Conservation (phyloP, 1,284 basidiomycete genomes). For the Amylostereum areolatum region DNA sequence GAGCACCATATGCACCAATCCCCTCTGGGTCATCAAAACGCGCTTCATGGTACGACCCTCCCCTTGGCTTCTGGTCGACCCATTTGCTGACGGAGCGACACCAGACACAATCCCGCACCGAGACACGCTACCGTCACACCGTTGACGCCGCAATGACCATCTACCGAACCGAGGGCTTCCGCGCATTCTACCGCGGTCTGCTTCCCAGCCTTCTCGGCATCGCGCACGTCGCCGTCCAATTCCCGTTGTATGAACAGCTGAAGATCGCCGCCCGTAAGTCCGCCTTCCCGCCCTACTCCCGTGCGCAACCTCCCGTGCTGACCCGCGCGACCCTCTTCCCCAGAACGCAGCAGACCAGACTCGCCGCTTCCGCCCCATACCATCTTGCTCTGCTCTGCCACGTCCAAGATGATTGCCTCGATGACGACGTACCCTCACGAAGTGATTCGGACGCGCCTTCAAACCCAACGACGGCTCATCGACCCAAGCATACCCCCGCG, state of each 20-base stretch:
- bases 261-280: conserved; percentile 79
- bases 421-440: conserved; percentile 95
- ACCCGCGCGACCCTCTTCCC: conserved; percentile 1
- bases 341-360: conserved; percentile 39
- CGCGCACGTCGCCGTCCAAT: conserved; percentile 89
- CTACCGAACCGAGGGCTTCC: conserved; percentile 77
- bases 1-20: conserved; percentile 89
- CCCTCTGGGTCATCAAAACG: conserved; percentile 96
- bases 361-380: conserved; percentile 58
- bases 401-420: conserved; percentile 92
- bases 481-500: conserved; percentile 12
- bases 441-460: conserved; percentile 87
- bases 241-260: conserved; percentile 90
- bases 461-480: conserved; percentile 69
- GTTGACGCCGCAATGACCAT: conserved; percentile 83
- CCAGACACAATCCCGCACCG: conserved; percentile 71
- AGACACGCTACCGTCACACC: conserved; percentile 80
- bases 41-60: conserved; percentile 83
- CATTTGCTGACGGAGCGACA: conserved; percentile 1
- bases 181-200: conserved; percentile 89
- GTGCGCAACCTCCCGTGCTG: not conserved
- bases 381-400: conserved; percentile 83
- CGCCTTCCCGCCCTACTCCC: not conserved
- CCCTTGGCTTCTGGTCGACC: not conserved
- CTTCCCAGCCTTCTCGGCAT: conserved; percentile 88